Percentiles rank a stretch among this genome's conserved stretches.
phyloP scores from a whole-genome alignment of 495 filamentous ascomycete species.

The Talaromyces trachyspermus region DNA sequence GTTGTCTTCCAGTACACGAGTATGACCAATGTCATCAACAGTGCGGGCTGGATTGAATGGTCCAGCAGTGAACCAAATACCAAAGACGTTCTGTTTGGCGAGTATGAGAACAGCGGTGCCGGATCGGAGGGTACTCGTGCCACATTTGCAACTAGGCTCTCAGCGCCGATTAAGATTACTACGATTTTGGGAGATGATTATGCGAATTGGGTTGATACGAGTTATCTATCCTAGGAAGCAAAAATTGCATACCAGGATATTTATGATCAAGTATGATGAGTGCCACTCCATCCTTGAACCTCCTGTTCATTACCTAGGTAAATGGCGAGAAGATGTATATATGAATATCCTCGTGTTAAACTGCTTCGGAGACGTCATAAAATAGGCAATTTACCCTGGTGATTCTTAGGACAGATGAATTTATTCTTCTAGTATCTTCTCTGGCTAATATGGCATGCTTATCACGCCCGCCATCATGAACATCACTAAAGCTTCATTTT shows the following conservation, averaged over 20 bases:
- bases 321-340: too few relatives aligned
- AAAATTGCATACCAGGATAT: neutral
- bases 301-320: too few relatives aligned
- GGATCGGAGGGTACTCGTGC: slow-evolving; percentile 53
- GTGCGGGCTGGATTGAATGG: slow-evolving; percentile 57
- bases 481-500: too few relatives aligned
- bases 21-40: slow-evolving; percentile 50
- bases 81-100: slow-evolving; percentile 46
- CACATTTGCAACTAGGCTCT: slow-evolving; percentile 43
- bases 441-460: too few relatives aligned
- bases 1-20: slow-evolving; percentile 55
- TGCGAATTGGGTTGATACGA: slow-evolving; percentile 32
- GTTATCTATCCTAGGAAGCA: slow-evolving; percentile 18
- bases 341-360: too few relatives aligned
- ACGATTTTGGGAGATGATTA: slow-evolving; percentile 48
- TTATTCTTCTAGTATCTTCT: too few relatives aligned
- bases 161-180: slow-evolving; percentile 34
- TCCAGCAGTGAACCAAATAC: slow-evolving; percentile 38
- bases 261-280: neutral
- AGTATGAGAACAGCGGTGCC: slow-evolving; percentile 52
- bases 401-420: too few relatives aligned
- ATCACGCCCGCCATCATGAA: too few relatives aligned
- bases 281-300: too few relatives aligned
- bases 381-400: too few relatives aligned
- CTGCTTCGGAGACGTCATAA: too few relatives aligned